A percentile compares a stretch with the other conserved stretches of the same genome.
phyloP scores from a whole-genome alignment of 148 eudicot genomes.

The Rhododendron simsii region DNA sequence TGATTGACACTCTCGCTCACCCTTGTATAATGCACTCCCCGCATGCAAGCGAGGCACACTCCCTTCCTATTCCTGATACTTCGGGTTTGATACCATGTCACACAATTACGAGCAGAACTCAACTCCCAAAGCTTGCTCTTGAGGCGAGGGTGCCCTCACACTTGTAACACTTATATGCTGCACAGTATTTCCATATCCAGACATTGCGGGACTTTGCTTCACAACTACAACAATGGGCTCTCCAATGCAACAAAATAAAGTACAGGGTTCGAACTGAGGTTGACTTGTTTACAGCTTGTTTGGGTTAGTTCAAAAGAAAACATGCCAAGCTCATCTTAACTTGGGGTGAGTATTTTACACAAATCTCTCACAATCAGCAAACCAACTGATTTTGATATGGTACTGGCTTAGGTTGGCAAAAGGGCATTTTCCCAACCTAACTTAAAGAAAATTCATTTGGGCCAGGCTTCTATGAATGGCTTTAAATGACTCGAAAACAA shows the following conservation, averaged over 20 bases:
- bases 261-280: not conserved
- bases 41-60: too few relatives aligned
- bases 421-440: not conserved
- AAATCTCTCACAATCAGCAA: not conserved
- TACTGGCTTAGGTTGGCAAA: not conserved
- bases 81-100: too few relatives aligned
- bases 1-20: not conserved
- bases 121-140: not conserved
- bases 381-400: not conserved
- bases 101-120: too few relatives aligned
- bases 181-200: not conserved
- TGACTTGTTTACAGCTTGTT: not conserved
- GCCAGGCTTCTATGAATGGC: not conserved
- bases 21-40: not conserved
- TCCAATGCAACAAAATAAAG: not conserved
- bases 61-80: not conserved
- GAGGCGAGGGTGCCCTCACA: not conserved
- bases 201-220: not conserved
- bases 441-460: not conserved
- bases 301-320: too few relatives aligned
- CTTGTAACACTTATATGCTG: not conserved
- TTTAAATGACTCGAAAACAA: not conserved
- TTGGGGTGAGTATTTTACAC: not conserved
- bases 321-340: not conserved
- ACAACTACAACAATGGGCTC: not conserved